These are phyloP conservation scores for Uncinocarpus reesii DNA, from an alignment of 2,329 filamentous ascomycete species.

Conservation along the genomic window DNA sequence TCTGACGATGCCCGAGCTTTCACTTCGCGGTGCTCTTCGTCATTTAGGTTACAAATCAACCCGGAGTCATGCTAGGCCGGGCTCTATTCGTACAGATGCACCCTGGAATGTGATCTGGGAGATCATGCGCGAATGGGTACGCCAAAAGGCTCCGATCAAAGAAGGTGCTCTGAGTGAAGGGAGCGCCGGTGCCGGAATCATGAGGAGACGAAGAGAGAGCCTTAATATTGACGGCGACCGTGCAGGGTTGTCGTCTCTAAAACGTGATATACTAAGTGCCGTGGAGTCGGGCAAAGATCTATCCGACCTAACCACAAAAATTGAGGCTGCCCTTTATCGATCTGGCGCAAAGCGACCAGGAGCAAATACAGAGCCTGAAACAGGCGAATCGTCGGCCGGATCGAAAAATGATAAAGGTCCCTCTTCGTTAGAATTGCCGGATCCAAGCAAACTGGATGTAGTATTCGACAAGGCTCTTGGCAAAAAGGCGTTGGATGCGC, in stretches of 20 bases:
- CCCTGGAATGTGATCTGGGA: constrained; percentile 87
- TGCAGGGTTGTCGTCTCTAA: constrained; percentile 25
- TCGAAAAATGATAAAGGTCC: background rate
- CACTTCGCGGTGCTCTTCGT: constrained; percentile 69
- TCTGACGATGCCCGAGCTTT: constrained; percentile 65
- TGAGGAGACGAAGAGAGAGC: constrained; percentile 39
- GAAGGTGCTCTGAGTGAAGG: constrained; percentile 57
- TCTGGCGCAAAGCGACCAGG: constrained; percentile 22
- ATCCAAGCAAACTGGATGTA: constrained; percentile 45
- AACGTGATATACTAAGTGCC: constrained; percentile 30
- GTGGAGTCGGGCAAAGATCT: constrained; percentile 28
- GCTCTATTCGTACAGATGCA: constrained; percentile 87
- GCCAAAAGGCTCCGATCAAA: constrained; percentile 69
- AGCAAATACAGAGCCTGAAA: background rate
- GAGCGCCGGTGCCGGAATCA: constrained; percentile 62
- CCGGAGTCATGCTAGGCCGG: constrained; percentile 78
- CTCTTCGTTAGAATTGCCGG: constrained; percentile 12
- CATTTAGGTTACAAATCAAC: constrained; percentile 72
- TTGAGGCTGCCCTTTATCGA: constrained; percentile 38
- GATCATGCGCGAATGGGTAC: constrained; percentile 82
- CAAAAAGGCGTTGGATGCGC: constrained; percentile 42
- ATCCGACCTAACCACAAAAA: constrained; percentile 32
- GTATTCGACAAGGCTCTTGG: constrained; percentile 76
- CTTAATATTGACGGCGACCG: constrained; percentile 24
- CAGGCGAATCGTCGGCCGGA: background rate